Conservation (phyloP, 140 eudicot species). For the Senecio squalidus region DNA sequence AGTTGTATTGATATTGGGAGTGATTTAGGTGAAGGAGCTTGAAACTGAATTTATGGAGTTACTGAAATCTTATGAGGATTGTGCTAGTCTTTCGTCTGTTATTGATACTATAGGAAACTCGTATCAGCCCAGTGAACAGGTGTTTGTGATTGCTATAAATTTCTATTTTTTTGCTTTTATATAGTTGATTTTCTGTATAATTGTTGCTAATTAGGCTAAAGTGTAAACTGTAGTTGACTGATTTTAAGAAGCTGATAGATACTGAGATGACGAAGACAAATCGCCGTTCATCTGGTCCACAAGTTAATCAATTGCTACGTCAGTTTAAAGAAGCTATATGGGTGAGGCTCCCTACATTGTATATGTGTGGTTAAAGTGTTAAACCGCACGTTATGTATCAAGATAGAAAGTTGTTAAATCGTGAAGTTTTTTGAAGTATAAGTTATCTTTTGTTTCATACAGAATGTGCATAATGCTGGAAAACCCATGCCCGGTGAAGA, state of each 20-base stretch:
- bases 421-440: neutral
- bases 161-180: neutral
- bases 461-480: slow-evolving; percentile 92
- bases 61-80: slow-evolving; percentile 59
- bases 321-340: slow-evolving; percentile 86
- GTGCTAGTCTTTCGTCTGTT: slow-evolving; percentile 55
- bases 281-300: slow-evolving; percentile 39
- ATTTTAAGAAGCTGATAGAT: slow-evolving; percentile 66
- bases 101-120: slow-evolving; percentile 51
- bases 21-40: slow-evolving; percentile 73
- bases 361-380: neutral
- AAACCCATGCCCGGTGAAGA: slow-evolving; percentile 99
- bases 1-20: neutral
- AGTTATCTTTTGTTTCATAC: slow-evolving; percentile 27
- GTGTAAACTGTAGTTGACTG: slow-evolving; percentile 49
- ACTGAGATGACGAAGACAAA: slow-evolving; percentile 46
- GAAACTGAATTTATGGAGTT: slow-evolving; percentile 57
- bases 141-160: neutral
- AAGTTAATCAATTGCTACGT: slow-evolving; percentile 52
- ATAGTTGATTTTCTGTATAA: neutral
- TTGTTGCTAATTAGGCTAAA: neutral
- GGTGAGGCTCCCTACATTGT: slow-evolving; percentile 37
- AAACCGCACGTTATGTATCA: slow-evolving; percentile 10
- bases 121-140: slow-evolving; percentile 62
- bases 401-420: too few species aligned